Evolutionary conservation across 176 grass and related monocot genomes (phyloP), one percentile per base, ranked within the genome.

Genomic region (Raddia guianensis): DNA sequence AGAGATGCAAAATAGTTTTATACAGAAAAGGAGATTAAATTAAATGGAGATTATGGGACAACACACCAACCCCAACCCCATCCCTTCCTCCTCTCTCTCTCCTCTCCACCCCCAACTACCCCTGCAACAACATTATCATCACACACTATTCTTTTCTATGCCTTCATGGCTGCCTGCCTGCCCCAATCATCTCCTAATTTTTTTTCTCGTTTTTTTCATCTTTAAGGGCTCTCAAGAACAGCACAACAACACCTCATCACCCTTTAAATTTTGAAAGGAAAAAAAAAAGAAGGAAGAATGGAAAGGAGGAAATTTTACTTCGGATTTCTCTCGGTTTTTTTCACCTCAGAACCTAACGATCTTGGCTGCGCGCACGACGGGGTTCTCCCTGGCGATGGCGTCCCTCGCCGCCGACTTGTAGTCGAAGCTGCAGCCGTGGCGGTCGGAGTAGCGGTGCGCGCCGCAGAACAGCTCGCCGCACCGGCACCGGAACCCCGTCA

Each of bases 391-490:
- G 19, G 90, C 89, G 92, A 98, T 98, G 70, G 92, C 84, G 60
- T 92, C 92, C 67, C 92, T 77, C 1, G 56, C 84, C 51, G 88
- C 88, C 3, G 92, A 71, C 84, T 90, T 95, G 87, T 98, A 98
- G 74, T 98, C 92, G 74, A 16, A 98, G 86, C 82, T 65, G 84
- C 96, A 98, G 11, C 75, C 88, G 79, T 98, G 96, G 8, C 88
- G 88, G 82, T 98, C 96, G 16, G 96, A 95, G 86, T 98, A 98
- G 11, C 96, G 92, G 86, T 98, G 96, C 75, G 91, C 57, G 74
- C 88, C 90, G 84, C 96, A 98, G 81, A 90, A 98, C 43, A 95
- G 84, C 49, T 98, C 90, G 14, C 92, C 92, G 75, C 96, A 98
- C 5, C 96, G 92, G 82, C 96, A 98, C 15, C 84, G 86, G 88